phyloP scores from a whole-genome alignment of 202 grass and related monocot genomes.

The Brachypodium distachyon region DNA sequence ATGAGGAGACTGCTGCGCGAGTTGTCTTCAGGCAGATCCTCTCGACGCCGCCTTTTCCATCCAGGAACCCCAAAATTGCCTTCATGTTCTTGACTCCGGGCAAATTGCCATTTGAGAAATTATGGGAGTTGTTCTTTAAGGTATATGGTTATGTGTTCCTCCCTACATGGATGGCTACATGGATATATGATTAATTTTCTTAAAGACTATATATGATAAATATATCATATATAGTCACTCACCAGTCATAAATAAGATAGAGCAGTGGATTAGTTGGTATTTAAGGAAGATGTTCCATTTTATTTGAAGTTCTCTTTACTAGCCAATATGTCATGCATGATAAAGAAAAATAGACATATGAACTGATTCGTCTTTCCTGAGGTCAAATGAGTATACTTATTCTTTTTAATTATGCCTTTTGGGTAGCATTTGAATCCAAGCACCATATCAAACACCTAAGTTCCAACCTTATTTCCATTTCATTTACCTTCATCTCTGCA shows the following conservation, averaged over 20 bases:
- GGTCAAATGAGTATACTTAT: neutral
- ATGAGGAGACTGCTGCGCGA: constrained; percentile 35
- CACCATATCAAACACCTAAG: neutral
- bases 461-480: neutral
- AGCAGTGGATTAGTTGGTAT: neutral
- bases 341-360: neutral
- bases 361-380: neutral
- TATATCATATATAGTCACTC: neutral
- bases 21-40: constrained; percentile 52
- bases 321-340: neutral
- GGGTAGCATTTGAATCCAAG: neutral
- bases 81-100: constrained; percentile 75
- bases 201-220: neutral
- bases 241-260: neutral
- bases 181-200: neutral
- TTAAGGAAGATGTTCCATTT: neutral
- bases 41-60: constrained; percentile 15
- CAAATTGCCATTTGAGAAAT: constrained; percentile 50
- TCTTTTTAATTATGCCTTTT: neutral
- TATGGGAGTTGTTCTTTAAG: constrained; percentile 64
- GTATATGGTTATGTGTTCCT: constrained; percentile 45
- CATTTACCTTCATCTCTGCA: constrained; percentile 1
- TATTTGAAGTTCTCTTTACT: neutral
- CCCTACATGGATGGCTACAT: no score
- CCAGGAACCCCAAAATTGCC: constrained; percentile 42